Base-by-base conservation (phyloP, 225 moss, liverwort and hornwort species). In the Straminergon stramineum region DNA sequence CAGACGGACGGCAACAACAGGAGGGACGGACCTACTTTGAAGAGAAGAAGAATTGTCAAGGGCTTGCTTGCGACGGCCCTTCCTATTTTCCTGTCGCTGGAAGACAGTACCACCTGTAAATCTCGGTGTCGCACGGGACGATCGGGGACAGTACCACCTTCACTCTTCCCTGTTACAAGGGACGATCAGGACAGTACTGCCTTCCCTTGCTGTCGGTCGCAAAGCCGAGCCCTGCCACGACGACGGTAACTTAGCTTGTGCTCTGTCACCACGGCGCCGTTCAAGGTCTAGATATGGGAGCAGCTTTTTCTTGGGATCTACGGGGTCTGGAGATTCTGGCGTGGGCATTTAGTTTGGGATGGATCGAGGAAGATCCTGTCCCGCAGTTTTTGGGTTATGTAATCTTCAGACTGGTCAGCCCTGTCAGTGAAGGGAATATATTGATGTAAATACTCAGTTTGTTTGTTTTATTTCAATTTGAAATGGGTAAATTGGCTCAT, bases 1-100 rank as follows among this genome's bases (percentile, higher is more conserved):
- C 90, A 79, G 28, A 71, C 70, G 76, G 81, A 86, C 83, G 68
- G 68, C 88, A 92, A 55, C 90, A 87, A 28, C 75, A 84, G 86
- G 48, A 48, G 48, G 48, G 86, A 51, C 74, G 60, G 68, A 15
- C 84, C 84, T 87, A 35, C 81, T 92, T 89, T 84, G 84, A 87
- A 91, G 89, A 55, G 87, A 22, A 76, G 48, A 48, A 48, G 73
- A 84, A 34, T 68, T 88, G 76, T 81, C 87, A 23, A 26, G 87
- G 87, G 48, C 48, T 48, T 48, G 39, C 39, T 51, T 68, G 89
- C 82, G 91, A 86, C 89, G 79, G 87, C 79, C 87, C 39, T 56
- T 20, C 77, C 57, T 2, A 3, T 21, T 27, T 62, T 5, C 61
- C 87, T 79, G 91, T 91, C 91, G 52, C 86, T 5, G 7, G 56